Base-by-base conservation (phyloP, 805 yeast species). In the Maudiozyma barnettii region DNA sequence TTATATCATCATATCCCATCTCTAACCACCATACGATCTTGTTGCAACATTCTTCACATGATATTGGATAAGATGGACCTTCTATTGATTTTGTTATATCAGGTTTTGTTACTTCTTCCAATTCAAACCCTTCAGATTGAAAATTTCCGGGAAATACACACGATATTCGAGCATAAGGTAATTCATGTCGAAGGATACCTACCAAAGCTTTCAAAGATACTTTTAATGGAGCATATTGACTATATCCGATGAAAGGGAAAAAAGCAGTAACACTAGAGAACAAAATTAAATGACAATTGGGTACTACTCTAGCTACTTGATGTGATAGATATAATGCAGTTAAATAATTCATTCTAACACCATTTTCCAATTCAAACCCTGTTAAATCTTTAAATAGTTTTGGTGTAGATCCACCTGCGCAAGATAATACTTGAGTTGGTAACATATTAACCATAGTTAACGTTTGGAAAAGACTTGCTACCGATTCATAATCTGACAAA, bases 101-200 rank as follows among this genome's bases (percentile, higher is more conserved):
- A 0, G 99, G 98, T 62, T 93, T 93, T 2, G 95, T 83, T 47
- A 67, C 65, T 60, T 90, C 83, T 64, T 93, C 99, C 49, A 80
- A 79, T 3, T 68, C 76, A 59, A 65, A 93, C 0, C 99, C 99
- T 63, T 90, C 98, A 52, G 95, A 82, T 43, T 73, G 77, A 65
- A 91, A 89, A 60, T 88, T 89, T 0, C 99, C 99, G 0, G 98
- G 95, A 57, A 79, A 82, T 0, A 88, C 79, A 50, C 87, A 79
- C 5, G 83, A 76, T 0, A 93, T 84, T 23, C 82, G 67, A 52
- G 82, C 79, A 50, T 81, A 75, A 57, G 79, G 81, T 5, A 84
- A 82, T 61, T 93, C 99, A 55, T 90, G 96, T 51, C 96, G 78
- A 46, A 93, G 66, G 5, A 84, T 71, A 43, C 84, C 84, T 0